Evolutionary conservation across 2,329 filamentous ascomycete genomes (phyloP).

Genomic region (Eutypa lata): DNA sequence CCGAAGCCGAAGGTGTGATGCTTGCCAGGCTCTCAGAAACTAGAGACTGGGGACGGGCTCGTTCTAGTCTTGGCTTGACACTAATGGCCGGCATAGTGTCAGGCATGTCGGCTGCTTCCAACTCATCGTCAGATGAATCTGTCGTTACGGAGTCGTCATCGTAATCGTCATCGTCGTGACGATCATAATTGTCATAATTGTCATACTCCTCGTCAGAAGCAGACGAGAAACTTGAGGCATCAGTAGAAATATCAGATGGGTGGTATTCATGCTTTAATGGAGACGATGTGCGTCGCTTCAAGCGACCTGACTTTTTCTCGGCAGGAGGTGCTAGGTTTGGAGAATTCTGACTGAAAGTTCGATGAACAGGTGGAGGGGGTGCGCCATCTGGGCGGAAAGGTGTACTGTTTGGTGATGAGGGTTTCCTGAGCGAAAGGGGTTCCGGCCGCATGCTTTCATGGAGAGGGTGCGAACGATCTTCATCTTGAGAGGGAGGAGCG

Average conservation of each 20-base stretch:
- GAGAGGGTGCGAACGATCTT: constrained; percentile 21
- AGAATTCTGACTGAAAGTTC: constrained; percentile 39
- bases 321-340: constrained; percentile 42
- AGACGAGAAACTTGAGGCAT: constrained; percentile 24
- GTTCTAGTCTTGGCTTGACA: constrained; percentile 39
- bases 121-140: constrained; percentile 50
- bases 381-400: constrained; percentile 51
- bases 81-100: constrained; percentile 58
- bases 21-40: constrained; percentile 49
- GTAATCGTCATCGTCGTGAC: constrained; percentile 46
- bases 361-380: constrained; percentile 53
- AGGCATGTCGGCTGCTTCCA: constrained; percentile 59
- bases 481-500: neutral
- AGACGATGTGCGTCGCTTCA: constrained; percentile 77
- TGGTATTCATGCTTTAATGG: constrained; percentile 97
- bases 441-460: constrained; percentile 38
- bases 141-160: constrained; percentile 41
- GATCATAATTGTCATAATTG: neutral
- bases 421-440: constrained; percentile 30
- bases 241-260: constrained; percentile 68
- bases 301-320: constrained; percentile 41
- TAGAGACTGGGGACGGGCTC: constrained; percentile 34
- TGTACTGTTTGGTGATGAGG: constrained; percentile 30
- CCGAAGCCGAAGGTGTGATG: constrained; percentile 75
- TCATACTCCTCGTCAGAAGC: constrained; percentile 41